A percentile compares a stretch with the other conserved stretches of the same genome.
These are phyloP conservation scores for Blastocystis sp. DNA, from an alignment of 352 stramenopile species.

Conservation along the genomic window DNA sequence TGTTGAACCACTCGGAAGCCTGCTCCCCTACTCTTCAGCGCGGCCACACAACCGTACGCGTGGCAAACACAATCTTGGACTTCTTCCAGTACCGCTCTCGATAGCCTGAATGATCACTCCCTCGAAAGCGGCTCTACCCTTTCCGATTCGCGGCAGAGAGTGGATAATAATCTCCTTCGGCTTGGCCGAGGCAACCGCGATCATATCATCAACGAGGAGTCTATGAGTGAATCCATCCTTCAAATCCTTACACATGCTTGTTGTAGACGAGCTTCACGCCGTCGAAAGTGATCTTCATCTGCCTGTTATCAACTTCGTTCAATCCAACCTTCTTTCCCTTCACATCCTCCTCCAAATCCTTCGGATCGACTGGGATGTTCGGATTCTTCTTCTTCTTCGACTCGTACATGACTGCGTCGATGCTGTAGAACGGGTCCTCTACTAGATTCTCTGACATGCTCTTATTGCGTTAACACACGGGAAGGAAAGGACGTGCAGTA, in stretches of 20 bases:
- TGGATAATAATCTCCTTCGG: constrained; percentile 60
- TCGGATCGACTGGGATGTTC: neutral
- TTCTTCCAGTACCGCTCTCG: constrained; percentile 66
- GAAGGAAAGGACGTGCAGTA: neutral
- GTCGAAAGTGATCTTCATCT: constrained; percentile 69
- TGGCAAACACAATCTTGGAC: constrained; percentile 51
- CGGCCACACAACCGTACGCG: neutral
- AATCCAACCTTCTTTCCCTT: constrained; percentile 53
- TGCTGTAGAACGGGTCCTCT: constrained; percentile 2
- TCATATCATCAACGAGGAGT: constrained; percentile 57
- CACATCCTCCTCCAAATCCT: constrained; percentile 38
- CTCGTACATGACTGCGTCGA: constrained; percentile 54
- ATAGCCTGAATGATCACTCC: neutral
- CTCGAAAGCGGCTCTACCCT: neutral
- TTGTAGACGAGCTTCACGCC: constrained; percentile 63
- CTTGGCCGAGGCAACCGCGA: constrained; percentile 56
- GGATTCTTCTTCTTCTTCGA: constrained; percentile 69
- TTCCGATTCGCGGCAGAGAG: constrained; percentile 28
- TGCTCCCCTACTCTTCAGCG: constrained; percentile 43
- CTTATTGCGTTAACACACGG: neutral
- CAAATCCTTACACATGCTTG: constrained; percentile 8
- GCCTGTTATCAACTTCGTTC: neutral
- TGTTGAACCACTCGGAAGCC: constrained; percentile 57
- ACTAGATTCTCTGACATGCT: neutral
- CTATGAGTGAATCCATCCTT: constrained; percentile 1